Evolutionary conservation across 306 rosid species (phyloP).

Genomic region (Malus asiatica): DNA sequence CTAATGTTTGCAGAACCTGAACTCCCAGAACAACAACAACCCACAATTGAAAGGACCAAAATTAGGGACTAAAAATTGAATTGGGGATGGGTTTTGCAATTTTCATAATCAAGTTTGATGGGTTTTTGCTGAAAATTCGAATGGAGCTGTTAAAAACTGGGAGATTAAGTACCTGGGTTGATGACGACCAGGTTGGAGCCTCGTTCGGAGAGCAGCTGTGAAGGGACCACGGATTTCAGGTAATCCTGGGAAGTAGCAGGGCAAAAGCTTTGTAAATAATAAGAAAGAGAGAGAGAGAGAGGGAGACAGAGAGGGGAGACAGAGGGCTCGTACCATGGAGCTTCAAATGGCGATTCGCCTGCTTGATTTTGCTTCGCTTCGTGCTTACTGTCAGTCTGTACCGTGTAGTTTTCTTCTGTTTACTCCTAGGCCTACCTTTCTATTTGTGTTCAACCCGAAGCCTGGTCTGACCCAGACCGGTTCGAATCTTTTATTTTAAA

Average conservation of each 20-base stretch:
- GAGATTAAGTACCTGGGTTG: conserved; percentile 58
- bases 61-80: conserved; percentile 2
- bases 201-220: conserved; percentile 61
- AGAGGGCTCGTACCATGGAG: conserved; percentile 10
- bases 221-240: conserved; percentile 86
- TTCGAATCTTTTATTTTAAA: no score
- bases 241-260: conserved; percentile 46
- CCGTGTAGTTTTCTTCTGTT: neutral
- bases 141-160: neutral
- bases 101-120: neutral
- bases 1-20: conserved; percentile 81
- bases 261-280: neutral
- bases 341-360: neutral
- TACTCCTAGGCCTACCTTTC: neutral
- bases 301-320: neutral
- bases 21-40: neutral
- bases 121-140: conserved; percentile 1
- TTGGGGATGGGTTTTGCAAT: neutral
- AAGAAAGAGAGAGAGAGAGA: neutral
- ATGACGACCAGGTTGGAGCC: conserved; percentile 87
- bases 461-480: neutral
- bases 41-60: conserved; percentile 1
- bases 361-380: neutral
- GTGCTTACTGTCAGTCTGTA: neutral
- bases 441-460: neutral